These are phyloP conservation scores for Pharus latifolius DNA, from an alignment of 176 grass and related monocot genomes.

Conservation along the genomic window DNA sequence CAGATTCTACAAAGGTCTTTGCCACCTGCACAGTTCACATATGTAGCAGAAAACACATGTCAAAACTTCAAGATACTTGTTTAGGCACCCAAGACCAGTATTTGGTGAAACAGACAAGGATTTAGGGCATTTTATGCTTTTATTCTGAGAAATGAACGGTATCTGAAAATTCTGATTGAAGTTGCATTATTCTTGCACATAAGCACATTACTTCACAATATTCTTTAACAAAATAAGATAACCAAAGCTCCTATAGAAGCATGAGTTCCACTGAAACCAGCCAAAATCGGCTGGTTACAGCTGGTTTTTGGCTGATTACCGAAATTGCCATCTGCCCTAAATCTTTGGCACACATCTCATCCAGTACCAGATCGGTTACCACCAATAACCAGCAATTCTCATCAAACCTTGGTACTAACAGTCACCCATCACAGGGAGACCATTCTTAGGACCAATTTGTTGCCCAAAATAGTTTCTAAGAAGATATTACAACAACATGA, in stretches of 20 bases:
- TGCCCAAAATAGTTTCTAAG: not conserved
- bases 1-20: conserved; percentile 72
- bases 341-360: not conserved
- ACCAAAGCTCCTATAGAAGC: not conserved
- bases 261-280: not conserved
- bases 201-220: not conserved
- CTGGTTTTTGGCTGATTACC: not conserved
- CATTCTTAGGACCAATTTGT: not conserved
- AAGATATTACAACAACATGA: not conserved
- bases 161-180: not conserved
- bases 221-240: no score
- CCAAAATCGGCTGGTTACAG: not conserved
- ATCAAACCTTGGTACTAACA: not conserved
- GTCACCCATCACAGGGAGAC: not conserved
- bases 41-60: not conserved
- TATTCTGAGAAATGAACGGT: not conserved
- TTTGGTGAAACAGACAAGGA: not conserved
- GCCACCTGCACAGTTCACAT: conserved; percentile 50
- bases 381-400: not conserved
- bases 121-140: no score
- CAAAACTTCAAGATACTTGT: not conserved
- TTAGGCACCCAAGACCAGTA: not conserved
- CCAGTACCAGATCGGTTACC: not conserved
- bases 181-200: no score
- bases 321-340: not conserved